Base-by-base conservation (phyloP, 805 yeast species). In the Yarrowia bubula region DNA sequence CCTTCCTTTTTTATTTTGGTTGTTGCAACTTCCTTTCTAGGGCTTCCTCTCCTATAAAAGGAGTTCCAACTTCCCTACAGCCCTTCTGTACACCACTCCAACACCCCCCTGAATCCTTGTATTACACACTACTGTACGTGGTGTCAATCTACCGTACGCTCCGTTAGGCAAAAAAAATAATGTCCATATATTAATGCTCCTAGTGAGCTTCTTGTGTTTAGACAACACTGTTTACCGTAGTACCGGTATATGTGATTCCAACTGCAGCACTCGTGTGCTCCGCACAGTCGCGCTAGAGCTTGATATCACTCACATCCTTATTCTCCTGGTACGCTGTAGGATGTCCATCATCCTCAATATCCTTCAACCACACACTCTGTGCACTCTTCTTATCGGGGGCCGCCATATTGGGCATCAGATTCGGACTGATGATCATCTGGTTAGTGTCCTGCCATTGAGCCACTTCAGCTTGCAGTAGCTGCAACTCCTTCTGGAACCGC, bases 401-500 rank as follows among this genome's bases (percentile, higher is more conserved):
- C n/a, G 63, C 39, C 46, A 42, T 17, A 18, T 62, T 48, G 28
- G 65, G 65, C 43, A 44, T 28, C 14, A 58, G 51, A 14, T 17
- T 43, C 8, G 69, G 68, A 33, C 66, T 67, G 46, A 65, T 42
- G 35, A 55, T 35, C 17, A 55, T 53, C 33, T 48, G 50, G 42
- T 48, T 53, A 35, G 65, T 65, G 8, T 58, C 70, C 70, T 88
- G 90, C 70, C 89, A 77, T 37, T 82, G 84, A 18, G 82, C 81
- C n/a, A 93, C 83, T 72, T 92, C 97, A 14, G 75, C 74, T 74
- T 86, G 88, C 71, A 93, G 78, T 70, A 84, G 84, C 31, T 79
- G 76, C 28, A 93, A 92, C 74, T 95, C 97, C 71, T 88, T 90
- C 72, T 92, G 96, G 72, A 92, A 86, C 69, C 92, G 83, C 73